Percentiles rank a stretch among this genome's conserved stretches.
Conservation (phyloP, 345 rosid genomes). For the Hypericum androsaemum region DNA sequence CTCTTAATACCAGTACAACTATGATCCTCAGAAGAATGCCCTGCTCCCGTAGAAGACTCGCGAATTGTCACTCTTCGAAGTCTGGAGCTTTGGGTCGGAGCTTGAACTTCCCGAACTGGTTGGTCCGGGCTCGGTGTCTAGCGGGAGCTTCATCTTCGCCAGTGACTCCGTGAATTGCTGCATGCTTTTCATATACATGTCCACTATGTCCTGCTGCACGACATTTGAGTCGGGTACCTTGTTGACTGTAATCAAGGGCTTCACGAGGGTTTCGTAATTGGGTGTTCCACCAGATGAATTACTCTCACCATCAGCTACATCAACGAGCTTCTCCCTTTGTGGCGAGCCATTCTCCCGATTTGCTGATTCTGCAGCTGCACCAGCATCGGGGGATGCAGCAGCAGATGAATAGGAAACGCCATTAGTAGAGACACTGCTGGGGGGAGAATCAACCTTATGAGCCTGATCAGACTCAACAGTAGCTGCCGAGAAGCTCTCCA, state of each 20-base stretch:
- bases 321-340: constrained; percentile 29
- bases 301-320: constrained; percentile 33
- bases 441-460: constrained; percentile 64
- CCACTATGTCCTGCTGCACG: constrained; percentile 91
- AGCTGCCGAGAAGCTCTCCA: constrained; percentile 41
- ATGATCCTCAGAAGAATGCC: constrained; percentile 75
- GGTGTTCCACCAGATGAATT: constrained; percentile 42
- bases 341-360: constrained; percentile 37
- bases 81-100: constrained; percentile 61
- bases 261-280: constrained; percentile 24
- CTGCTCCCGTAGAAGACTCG: constrained; percentile 99
- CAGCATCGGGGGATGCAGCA: constrained; percentile 53
- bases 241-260: constrained; percentile 41
- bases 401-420: constrained; percentile 62
- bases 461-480: constrained; percentile 36
- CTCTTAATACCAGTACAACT: constrained; percentile 21
- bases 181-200: constrained; percentile 99
- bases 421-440: constrained; percentile 67
- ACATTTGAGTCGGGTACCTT: constrained; percentile 65
- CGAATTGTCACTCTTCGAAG: constrained; percentile 57
- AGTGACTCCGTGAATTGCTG: constrained; percentile 97
- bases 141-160: constrained; percentile 98
- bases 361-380: constrained; percentile 13
- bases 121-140: constrained; percentile 64
- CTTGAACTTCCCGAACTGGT: constrained; percentile 74